Base-by-base conservation (phyloP, 2,329 filamentous ascomycete species). In the Phaeomoniella chlamydospora region DNA sequence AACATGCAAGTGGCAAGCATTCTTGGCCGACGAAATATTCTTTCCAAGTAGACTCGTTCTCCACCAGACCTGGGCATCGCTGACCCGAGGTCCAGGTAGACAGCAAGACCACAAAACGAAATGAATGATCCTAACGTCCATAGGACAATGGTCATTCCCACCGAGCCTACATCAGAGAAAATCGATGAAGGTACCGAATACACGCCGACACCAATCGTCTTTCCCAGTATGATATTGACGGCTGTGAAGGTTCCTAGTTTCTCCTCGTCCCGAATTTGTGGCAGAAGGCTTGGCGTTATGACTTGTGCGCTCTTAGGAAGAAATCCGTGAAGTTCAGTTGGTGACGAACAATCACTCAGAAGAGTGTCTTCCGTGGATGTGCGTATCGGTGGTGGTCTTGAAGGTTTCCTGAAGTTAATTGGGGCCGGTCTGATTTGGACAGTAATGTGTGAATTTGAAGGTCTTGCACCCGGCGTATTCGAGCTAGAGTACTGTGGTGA, bases 101-200 rank as follows among this genome's bases (percentile, higher is more conserved):
- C 62, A 10, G 58, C 54, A 9, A 66, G 54, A 14, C 64, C 64
- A 32, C 61, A 61, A 36, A 60, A 59, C 1, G 61, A 61, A 26
- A 67, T 59, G 9, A 63, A 41, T 16, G 54, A 56, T 18, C 67
- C 70, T 6, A 72, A 51, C 1, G 70, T 58, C 71, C 71, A 74
- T 14, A 74, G 51, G 32, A 69, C 55, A 11, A 74, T 51, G 5
- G 62, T 58, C 31, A 70, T 61, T 2, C 70, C 70, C 3, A 73
- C 69, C 5, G 62, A 71, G 0, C 70, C 69, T 2, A 68, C 64
- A 1, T 65, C 63, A 5, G 61, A 58, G 39, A 70, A 70, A 33
- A 74, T 68, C n/a, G 68, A 67, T 2, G 65, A 65, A 1, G 70
- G 70, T 1, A 70, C 70, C 1, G 69, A 70, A 45, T 72, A 74